Evolutionary conservation across 2,329 filamentous ascomycete genomes (phyloP), one percentile per base, ranked within the genome.

Genomic region (Torrubiella hemipterigena): DNA sequence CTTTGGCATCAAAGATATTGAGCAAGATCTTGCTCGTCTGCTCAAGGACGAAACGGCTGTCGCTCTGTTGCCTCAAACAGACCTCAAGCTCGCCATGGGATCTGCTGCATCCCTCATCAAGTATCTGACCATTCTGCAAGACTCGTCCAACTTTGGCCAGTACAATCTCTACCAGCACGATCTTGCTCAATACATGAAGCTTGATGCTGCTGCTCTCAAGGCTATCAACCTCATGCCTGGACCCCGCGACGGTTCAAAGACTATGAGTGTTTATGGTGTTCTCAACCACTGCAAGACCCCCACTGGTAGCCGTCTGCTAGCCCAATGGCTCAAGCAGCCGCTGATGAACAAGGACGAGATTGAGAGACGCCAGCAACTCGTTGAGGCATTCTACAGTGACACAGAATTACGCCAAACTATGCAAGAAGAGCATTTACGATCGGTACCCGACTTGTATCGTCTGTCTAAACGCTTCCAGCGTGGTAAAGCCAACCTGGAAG

Each of bases 201-300:
- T 98, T 5, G 91, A 98, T 55, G 86, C 93, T 1, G 85, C 91
- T 2, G 91, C 91, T 1, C 63, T 98, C 26, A 89, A 93, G 48
- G 91, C 91, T 1, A 68, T 98, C 32, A 98, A 98, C 47, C 69
- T 98, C 22, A 96, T 98, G 87, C 93, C 91, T 5, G 89, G 91
- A 5, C 84, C 84, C 0, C 77, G 86, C 41, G 91, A 98, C 49
- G 91, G 91, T 3, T 73, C 85, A n/a, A 96, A 95, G 62, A 93
- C 76, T 1, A 98, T 98, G 91, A 96, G 87, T 50, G 55, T 98
- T 31, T 98, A 83, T 45, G 91, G 91, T 1, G 63, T 98, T 13
- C 65, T 98, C 25, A 96, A 98, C 47, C 87, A 96, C 55, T 98
- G 91, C 75, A 96, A 94, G 55, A 98, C 91, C 2, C 84, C 91